These are phyloP conservation scores for Ascochyta viciae-villosae DNA, from an alignment of 2,329 filamentous ascomycete genomes.

Conservation along the genomic window DNA sequence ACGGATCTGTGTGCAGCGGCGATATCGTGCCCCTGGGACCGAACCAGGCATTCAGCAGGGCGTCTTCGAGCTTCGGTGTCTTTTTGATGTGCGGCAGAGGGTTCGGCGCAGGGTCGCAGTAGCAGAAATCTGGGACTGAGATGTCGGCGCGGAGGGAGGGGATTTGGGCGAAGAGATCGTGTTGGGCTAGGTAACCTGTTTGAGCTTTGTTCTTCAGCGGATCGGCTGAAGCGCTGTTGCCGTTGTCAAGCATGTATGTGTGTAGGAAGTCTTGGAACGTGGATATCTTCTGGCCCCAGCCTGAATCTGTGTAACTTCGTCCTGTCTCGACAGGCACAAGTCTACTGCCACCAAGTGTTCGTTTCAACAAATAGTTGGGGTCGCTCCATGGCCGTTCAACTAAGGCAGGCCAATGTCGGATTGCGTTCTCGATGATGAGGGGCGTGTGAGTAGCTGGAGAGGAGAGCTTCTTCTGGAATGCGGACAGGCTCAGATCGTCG, in stretches of 20 bases:
- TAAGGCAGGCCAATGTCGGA: constrained; percentile 80
- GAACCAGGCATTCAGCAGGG: constrained; percentile 89
- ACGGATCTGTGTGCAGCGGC: constrained; percentile 90
- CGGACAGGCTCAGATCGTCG: constrained; percentile 26
- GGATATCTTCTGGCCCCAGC: constrained; percentile 84
- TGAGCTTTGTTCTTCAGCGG: not conserved
- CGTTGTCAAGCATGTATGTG: constrained; percentile 60
- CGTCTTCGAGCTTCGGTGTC: constrained; percentile 54
- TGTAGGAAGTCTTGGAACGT: constrained; percentile 75
- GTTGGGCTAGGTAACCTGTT: constrained; percentile 89
- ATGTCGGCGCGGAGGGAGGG: constrained; percentile 79
- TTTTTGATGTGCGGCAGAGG: constrained; percentile 26
- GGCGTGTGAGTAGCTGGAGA: constrained; percentile 53
- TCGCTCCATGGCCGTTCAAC: constrained; percentile 72
- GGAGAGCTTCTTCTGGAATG: constrained; percentile 40
- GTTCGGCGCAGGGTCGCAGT: constrained; percentile 61
- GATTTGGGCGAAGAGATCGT: constrained; percentile 85
- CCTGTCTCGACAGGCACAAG: constrained; percentile 88
- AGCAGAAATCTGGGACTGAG: constrained; percentile 83
- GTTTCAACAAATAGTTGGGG: constrained; percentile 75
- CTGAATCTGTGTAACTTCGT: constrained; percentile 83
- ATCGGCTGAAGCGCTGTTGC: not conserved
- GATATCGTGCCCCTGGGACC: constrained; percentile 88
- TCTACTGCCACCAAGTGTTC: constrained; percentile 77
- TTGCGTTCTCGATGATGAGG: constrained; percentile 71